Percentiles rank a stretch among this genome's conserved stretches.
phyloP scores from a whole-genome alignment of 441 rosid species.

The Populus tomentosa region DNA sequence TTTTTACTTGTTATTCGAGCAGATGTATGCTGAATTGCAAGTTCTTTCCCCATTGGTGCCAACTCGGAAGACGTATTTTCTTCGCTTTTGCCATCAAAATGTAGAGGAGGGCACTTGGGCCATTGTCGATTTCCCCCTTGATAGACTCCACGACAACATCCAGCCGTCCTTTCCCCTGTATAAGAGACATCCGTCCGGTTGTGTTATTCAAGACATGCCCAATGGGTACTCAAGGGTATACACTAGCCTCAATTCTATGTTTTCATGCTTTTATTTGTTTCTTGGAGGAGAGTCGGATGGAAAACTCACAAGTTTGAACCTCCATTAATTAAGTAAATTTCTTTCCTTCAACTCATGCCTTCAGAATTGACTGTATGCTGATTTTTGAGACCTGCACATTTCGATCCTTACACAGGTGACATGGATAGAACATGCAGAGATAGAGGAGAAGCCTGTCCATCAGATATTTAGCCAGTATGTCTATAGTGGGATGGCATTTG shows the following conservation, averaged over 20 bases:
- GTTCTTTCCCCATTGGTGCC: slow-evolving; percentile 75
- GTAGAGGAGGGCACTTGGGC: slow-evolving; percentile 62
- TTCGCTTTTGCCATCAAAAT: slow-evolving; percentile 75
- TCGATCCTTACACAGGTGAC: slow-evolving; percentile 36
- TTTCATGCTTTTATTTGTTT: background rate
- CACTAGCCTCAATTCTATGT: background rate
- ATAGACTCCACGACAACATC: slow-evolving; percentile 48
- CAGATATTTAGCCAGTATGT: slow-evolving; percentile 50
- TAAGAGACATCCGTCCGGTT: slow-evolving; percentile 71
- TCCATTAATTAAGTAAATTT: background rate
- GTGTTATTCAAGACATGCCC: slow-evolving; percentile 90
- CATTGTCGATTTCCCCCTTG: slow-evolving; percentile 76
- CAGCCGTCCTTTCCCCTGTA: slow-evolving; percentile 47
- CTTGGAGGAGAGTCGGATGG: background rate
- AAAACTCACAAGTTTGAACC: background rate
- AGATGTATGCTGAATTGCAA: slow-evolving; percentile 90
- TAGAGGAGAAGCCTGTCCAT: slow-evolving; percentile 62
- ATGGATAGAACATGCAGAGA: slow-evolving; percentile 83
- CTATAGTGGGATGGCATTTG: slow-evolving; percentile 60
- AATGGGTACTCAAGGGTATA: slow-evolving; percentile 76
- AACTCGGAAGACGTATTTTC: slow-evolving; percentile 68
- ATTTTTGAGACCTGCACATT: background rate
- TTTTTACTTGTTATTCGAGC: slow-evolving; percentile 1
- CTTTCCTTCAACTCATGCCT: background rate
- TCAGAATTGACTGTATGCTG: background rate